Evolutionary conservation across 805 yeast species (phyloP), one percentile per base, ranked within the genome.

Genomic region (Ogataea sp.): DNA sequence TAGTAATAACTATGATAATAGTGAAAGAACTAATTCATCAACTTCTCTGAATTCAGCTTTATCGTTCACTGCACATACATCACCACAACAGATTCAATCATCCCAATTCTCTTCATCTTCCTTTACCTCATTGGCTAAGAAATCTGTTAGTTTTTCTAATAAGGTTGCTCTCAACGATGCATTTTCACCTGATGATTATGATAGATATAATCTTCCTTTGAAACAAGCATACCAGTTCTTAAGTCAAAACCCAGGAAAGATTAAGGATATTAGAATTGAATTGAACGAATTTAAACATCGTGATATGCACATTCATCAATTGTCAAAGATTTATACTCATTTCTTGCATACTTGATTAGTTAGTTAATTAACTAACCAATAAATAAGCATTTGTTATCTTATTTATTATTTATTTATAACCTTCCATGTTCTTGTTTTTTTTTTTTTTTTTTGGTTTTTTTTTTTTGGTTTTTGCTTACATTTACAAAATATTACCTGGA

Each of bases 271-370:
- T 47, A 76, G 84, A 55, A 59, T 63, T 30, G 90, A 83, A 52
- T 56, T 83, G 49, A 83, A 83, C 51, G 62, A 66, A 20, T 82
- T 62, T 60, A 83, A 83, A 53, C 68, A 73, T 44, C 17, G 21
- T 8, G 81, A 75, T 40, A 83, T 83, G 94, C 57, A 64, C 29
- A 83, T 83, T 27, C 87, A 83, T 55, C 79, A 73, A 41, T 61
- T 65, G 28, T 77, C 85, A 29, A 70, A 67, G 40, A 57, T 61
- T 24, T 72, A 76, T 53, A 83, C 90, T 7, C 90, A 83, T 51
- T 79, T 72, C 55, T 81, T 80, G 53, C 70, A 66, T 45, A 68
- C 62, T 38, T 51, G 39, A 50, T n/a, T n/a, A n/a, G n/a, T n/a
- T n/a, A n/a, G n/a, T n/a, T n/a, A n/a, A n/a, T n/a, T n/a, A n/a